A percentile compares a stretch with the other conserved stretches of the same genome.
phyloP scores from a whole-genome alignment of 768 basidiomycete species.

The Myochromella boudieri region DNA sequence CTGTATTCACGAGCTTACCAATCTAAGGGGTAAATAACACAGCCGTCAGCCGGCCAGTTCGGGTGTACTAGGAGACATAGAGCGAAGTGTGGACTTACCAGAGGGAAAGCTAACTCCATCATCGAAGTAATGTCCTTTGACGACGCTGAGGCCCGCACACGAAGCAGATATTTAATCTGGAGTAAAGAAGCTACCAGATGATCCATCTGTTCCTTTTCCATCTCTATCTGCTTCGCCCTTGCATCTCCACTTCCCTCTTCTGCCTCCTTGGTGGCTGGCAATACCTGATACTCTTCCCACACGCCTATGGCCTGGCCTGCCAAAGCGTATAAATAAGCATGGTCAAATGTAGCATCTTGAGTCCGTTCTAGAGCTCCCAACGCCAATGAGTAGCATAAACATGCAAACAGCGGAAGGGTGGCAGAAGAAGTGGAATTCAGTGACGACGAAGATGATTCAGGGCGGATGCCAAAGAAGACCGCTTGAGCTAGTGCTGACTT shows the following conservation, averaged over 20 bases:
- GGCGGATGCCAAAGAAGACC: slow-evolving; percentile 12
- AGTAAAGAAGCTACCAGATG: slow-evolving; percentile 59
- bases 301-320: slow-evolving; percentile 36
- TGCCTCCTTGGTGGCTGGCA: background rate
- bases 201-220: slow-evolving; percentile 42
- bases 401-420: slow-evolving; percentile 53
- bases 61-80: background rate
- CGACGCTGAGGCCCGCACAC: background rate
- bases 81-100: too few relatives aligned
- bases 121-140: slow-evolving; percentile 7
- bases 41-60: background rate
- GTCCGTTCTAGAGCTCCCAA: slow-evolving; percentile 43
- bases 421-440: background rate
- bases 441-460: slow-evolving; percentile 1
- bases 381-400: slow-evolving; percentile 58
- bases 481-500: slow-evolving; percentile 12
- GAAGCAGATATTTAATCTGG: slow-evolving; percentile 42
- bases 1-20: slow-evolving; percentile 69
- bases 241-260: slow-evolving; percentile 5
- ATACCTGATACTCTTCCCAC: slow-evolving; percentile 30
- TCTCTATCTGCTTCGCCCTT: slow-evolving; percentile 7
- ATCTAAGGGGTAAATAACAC: slow-evolving; percentile 37
- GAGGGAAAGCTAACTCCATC: slow-evolving; percentile 33
- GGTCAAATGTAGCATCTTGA: slow-evolving; percentile 9
- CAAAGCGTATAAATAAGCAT: slow-evolving; percentile 34